Evolutionary conservation across 768 basidiomycete genomes (phyloP).

Genomic region (Albatrellus ellisii): DNA sequence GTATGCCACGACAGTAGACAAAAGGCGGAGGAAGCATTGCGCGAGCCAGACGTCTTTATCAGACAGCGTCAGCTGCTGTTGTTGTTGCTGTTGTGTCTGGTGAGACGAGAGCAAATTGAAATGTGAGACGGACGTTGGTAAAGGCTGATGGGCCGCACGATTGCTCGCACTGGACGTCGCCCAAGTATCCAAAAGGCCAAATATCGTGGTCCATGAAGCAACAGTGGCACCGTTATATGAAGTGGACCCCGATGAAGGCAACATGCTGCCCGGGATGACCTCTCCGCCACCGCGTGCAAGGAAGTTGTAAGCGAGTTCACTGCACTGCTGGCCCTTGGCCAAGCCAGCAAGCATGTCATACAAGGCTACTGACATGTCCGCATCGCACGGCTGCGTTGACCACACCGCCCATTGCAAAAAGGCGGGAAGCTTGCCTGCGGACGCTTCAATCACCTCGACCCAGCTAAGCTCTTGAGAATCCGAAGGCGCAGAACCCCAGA

Average conservation of each 20-base stretch:
- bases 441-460: slow-evolving; percentile 47
- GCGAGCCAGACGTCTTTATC: slow-evolving; percentile 70
- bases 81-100: slow-evolving; percentile 29
- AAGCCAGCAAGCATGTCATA: slow-evolving; percentile 86
- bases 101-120: slow-evolving; percentile 17
- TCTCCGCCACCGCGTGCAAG: slow-evolving; percentile 67
- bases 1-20: slow-evolving; percentile 60
- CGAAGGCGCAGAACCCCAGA: slow-evolving; percentile 54
- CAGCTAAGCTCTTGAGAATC: slow-evolving; percentile 34
- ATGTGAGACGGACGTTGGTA: slow-evolving; percentile 17
- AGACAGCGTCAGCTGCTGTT: slow-evolving; percentile 32
- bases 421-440: slow-evolving; percentile 46
- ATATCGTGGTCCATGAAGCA: slow-evolving; percentile 71
- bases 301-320: slow-evolving; percentile 82
- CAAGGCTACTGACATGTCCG: slow-evolving; percentile 61
- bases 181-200: slow-evolving; percentile 68
- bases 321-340: slow-evolving; percentile 73
- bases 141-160: slow-evolving; percentile 24
- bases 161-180: slow-evolving; percentile 36
- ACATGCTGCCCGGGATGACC: slow-evolving; percentile 44
- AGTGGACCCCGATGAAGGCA: slow-evolving; percentile 29
- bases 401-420: slow-evolving; percentile 88
- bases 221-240: slow-evolving; percentile 36
- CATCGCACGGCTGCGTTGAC: slow-evolving; percentile 66
- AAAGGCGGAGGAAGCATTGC: slow-evolving; percentile 67